phyloP scores from a whole-genome alignment of 306 rosid genomes.

The Vigna reflexopilosa region DNA sequence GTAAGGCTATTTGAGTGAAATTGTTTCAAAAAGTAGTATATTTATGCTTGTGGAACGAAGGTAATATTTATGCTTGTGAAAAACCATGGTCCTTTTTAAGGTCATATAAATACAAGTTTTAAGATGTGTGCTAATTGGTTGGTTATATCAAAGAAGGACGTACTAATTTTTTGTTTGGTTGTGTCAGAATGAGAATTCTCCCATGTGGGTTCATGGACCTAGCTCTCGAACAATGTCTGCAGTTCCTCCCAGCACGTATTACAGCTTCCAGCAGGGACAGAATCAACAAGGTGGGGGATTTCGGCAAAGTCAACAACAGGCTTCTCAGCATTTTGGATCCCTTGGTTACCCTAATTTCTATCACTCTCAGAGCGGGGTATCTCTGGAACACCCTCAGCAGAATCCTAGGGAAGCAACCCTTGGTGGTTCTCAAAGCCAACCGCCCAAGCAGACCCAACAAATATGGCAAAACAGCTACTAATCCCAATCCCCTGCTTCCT shows the following conservation, averaged over 20 bases:
- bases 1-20: too few species aligned
- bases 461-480: conserved; percentile 98
- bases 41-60: too few species aligned
- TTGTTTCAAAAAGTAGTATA: too few species aligned
- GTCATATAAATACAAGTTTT: background rate
- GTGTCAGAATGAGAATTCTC: conserved; percentile 83
- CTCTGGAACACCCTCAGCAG: conserved; percentile 89
- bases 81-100: background rate
- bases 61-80: too few species aligned
- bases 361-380: conserved; percentile 83
- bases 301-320: conserved; percentile 89
- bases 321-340: conserved; percentile 79
- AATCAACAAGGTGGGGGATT: conserved; percentile 78
- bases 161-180: conserved; percentile 10
- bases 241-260: conserved; percentile 82
- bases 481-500: conserved; percentile 31
- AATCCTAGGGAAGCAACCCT: conserved; percentile 80
- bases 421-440: conserved; percentile 79
- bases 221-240: conserved; percentile 92
- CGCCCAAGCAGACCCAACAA: conserved; percentile 92
- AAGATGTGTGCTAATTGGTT: background rate
- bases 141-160: conserved; percentile 20
- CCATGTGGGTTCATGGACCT: conserved; percentile 97
- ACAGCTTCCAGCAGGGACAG: conserved; percentile 97
- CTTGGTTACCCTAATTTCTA: conserved; percentile 83